Evolutionary conservation across 2,329 filamentous ascomycete genomes (phyloP), one percentile per base, ranked within the genome.

Genomic region (Alternaria longipes): DNA sequence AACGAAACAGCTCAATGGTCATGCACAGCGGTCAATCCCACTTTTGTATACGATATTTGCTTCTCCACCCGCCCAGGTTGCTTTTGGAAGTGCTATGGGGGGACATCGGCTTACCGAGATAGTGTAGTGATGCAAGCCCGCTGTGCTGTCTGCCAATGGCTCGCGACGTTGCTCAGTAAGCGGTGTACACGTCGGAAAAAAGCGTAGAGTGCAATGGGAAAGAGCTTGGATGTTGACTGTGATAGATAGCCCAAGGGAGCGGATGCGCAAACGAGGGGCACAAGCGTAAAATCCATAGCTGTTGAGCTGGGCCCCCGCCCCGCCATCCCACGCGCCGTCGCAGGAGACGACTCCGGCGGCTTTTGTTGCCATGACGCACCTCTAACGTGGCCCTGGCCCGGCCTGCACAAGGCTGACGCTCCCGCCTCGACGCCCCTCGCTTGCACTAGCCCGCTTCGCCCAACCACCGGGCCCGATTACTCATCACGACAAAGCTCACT

Each of bases 11-110:
- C 38, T 55, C 44, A 50, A 49, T 36, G 54, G 61, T 60, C 63
- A 66, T 60, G 52, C 54, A 53, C 47, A 26, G 56, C 40, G 46
- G 55, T 53, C 50, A 49, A 44, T 55, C 30, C 47, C 54, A 42
- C 53, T 54, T 60, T 60, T 60, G 34, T 50, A 59, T 50, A 59
- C 44, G 42, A 52, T 46, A 50, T 56, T 46, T 56, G 55, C 61
- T 59, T 66, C 50, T 63, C 62, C 42, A 63, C 57, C 49, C 62
- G 59, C 53, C 56, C 44, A 59, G 57, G 51, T 70, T 67, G 42
- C 60, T 70, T 67, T 68, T 70, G 59, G 61, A 47, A 24, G 38
- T 40, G 20, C 20, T 41, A 53, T 50, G 54, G 53, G 41, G 58
- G 53, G 45, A 46, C 20, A 24, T 28, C 49, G 41, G 63, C 65